Conservation (phyloP, 306 rosid genomes). For the Gastrolobium bilobum region DNA sequence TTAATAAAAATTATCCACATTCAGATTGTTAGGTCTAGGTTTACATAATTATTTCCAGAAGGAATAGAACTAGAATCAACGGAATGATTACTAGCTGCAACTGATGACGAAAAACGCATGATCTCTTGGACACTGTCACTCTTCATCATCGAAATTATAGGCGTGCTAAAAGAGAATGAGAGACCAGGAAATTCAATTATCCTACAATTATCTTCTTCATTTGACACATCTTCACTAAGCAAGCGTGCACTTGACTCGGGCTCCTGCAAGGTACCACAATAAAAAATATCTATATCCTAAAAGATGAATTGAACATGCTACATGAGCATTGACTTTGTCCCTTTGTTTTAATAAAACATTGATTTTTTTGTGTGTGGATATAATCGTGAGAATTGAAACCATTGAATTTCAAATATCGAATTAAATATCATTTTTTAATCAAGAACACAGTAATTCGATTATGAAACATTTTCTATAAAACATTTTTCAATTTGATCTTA, state of each 20-base stretch:
- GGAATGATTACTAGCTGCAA: slow-evolving; percentile 28
- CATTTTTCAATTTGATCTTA: too few relatives aligned
- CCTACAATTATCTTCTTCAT: slow-evolving; percentile 34
- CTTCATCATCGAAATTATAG: slow-evolving; percentile 30
- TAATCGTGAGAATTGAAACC: too few relatives aligned
- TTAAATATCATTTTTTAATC: neutral
- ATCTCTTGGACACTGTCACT: slow-evolving; percentile 45
- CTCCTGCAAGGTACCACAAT: slow-evolving; percentile 32
- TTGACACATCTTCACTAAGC: slow-evolving; percentile 17
- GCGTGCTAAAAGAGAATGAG: slow-evolving; percentile 48
- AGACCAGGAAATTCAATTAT: slow-evolving; percentile 46
- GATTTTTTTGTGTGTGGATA: neutral
- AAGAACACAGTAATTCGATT: neutral
- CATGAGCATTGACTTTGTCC: neutral
- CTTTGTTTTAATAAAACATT: neutral
- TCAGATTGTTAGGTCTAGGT: slow-evolving; percentile 74
- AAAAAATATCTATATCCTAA: neutral
- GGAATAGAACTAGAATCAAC: slow-evolving; percentile 44
- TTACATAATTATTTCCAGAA: slow-evolving; percentile 43
- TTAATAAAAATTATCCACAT: neutral
- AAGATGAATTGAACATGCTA: neutral
- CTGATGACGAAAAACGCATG: slow-evolving; percentile 24
- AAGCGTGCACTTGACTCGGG: slow-evolving; percentile 28
- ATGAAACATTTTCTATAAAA: neutral
- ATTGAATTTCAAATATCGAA: neutral